Percentiles rank a stretch among this genome's conserved stretches.
Evolutionary conservation across 306 rosid species (phyloP).

Genomic region (Castanea sativa): DNA sequence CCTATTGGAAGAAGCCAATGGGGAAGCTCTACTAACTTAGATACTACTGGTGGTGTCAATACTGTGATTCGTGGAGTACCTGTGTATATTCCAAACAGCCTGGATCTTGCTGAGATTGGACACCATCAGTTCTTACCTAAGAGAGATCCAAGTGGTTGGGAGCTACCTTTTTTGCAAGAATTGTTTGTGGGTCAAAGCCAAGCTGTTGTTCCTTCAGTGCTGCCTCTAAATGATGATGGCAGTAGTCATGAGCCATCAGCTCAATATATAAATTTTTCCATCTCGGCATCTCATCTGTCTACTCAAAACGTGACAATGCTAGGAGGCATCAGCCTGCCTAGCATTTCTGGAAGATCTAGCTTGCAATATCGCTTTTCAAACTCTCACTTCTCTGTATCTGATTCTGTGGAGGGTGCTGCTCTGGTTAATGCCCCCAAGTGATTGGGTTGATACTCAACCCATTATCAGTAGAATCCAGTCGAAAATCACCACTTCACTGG

Average conservation of each 20-base stretch:
- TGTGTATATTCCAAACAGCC: constrained; percentile 25
- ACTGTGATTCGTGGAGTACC: constrained; percentile 24
- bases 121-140: constrained; percentile 33
- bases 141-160: constrained; percentile 35
- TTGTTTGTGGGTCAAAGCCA: constrained; percentile 50
- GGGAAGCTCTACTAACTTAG: constrained; percentile 38
- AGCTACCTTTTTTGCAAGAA: constrained; percentile 41
- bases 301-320: constrained; percentile 9
- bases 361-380: constrained; percentile 15
- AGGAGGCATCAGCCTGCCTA: constrained; percentile 5
- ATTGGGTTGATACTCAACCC: constrained; percentile 21
- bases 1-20: constrained; percentile 28
- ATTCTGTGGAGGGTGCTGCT: constrained; percentile 11
- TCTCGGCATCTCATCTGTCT: constrained; percentile 3
- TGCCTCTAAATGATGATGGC: constrained; percentile 17
- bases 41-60: constrained; percentile 30
- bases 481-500: constrained; percentile 16
- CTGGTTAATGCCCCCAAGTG: constrained; percentile 5
- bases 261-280: constrained; percentile 25
- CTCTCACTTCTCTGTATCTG: constrained; percentile 16
- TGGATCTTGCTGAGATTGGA: constrained; percentile 32
- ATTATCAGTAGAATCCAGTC: constrained; percentile 18
- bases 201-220: constrained; percentile 25
- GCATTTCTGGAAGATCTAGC: constrained; percentile 21
- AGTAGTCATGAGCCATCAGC: constrained; percentile 26